phyloP scores from a whole-genome alignment of 208 protist species.

The Trypanosoma melophagium region DNA sequence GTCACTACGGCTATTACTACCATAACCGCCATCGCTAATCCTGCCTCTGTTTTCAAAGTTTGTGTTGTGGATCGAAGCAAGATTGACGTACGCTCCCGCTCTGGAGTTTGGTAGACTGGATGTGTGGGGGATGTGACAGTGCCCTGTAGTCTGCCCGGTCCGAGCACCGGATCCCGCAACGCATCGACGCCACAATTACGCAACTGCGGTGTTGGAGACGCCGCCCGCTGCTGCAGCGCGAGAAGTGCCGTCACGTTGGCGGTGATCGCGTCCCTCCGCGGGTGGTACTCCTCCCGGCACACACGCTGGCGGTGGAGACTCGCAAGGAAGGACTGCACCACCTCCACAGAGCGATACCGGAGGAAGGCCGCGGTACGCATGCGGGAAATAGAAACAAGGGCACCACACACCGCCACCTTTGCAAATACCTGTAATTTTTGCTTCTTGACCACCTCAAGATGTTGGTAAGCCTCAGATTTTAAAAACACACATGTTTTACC shows the following conservation, averaged over 20 bases:
- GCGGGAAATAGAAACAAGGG: conserved; percentile 17
- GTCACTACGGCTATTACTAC: background rate
- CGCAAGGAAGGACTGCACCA: conserved; percentile 13
- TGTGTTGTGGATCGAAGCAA: background rate
- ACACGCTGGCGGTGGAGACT: conserved; percentile 1
- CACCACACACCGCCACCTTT: conserved; percentile 12
- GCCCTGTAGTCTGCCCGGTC: conserved; percentile 8
- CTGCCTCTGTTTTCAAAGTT: background rate
- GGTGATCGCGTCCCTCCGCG: conserved; percentile 21
- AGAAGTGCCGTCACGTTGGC: conserved; percentile 13
- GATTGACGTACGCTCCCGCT: no score
- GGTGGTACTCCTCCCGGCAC: conserved; percentile 16
- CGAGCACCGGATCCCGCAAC: conserved; percentile 15
- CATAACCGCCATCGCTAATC: background rate
- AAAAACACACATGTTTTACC: conserved; percentile 49
- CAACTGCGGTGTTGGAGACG: conserved; percentile 24
- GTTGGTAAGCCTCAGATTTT: conserved; percentile 39
- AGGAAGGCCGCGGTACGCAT: conserved; percentile 20
- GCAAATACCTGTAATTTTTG: conserved; percentile 29
- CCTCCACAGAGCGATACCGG: conserved; percentile 8
- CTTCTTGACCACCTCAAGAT: conserved; percentile 32
- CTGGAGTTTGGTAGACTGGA: background rate
- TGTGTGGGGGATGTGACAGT: conserved; percentile 6
- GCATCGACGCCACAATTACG: conserved; percentile 1
- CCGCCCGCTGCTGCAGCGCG: conserved; percentile 11